Base-by-base conservation (phyloP, 2,329 filamentous ascomycete species). In the Aspergillus alliaceus region DNA sequence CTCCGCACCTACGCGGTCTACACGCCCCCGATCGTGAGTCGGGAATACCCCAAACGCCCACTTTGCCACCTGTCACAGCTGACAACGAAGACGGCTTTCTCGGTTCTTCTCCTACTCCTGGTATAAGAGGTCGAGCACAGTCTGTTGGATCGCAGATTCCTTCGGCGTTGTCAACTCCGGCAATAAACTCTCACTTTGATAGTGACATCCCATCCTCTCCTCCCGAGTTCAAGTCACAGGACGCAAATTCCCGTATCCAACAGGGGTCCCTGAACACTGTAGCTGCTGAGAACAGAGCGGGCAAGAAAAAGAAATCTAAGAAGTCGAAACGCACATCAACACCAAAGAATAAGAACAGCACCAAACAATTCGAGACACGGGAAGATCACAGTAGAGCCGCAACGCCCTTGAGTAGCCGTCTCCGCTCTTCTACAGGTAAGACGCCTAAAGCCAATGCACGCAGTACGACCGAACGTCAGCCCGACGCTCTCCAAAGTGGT, bases 61-160 rank as follows among this genome's bases (percentile, higher is more conserved):
- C 71, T 12, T 67, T 78, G 18, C 67, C 69, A 9, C 60, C 66
- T n/a, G 73, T 76, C 8, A 62, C 67, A 6, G 66, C 71, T 27
- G 71, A 71, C 59, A 63, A 76, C 69, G 73, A 80, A 29, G 74
- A 82, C 49, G 75, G 75, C 25, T 79, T 80, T 52, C 69, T 81
- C 20, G 77, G 75, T 11, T 83, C 80, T 6, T 83, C 81, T n/a
- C 81, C 81, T 3, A 83, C 81, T 2, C 80, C 81, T 32, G 75
- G 71, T 24, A 76, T 77, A 39, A 75, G 71, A 63, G 67, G 67
- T 46, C 66, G 63, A 31, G 61, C 67, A 4, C 66, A 65, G 6
- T 60, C 62, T 15, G 57, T 57, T 25, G 66, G 64, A 14, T 65
- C 70, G 1, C 69, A 75, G 3, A 60, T 70, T 9, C 65, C 70